Base-by-base conservation (phyloP, 2,329 filamentous ascomycete genomes). In the Alternaria angustiovoidea region DNA sequence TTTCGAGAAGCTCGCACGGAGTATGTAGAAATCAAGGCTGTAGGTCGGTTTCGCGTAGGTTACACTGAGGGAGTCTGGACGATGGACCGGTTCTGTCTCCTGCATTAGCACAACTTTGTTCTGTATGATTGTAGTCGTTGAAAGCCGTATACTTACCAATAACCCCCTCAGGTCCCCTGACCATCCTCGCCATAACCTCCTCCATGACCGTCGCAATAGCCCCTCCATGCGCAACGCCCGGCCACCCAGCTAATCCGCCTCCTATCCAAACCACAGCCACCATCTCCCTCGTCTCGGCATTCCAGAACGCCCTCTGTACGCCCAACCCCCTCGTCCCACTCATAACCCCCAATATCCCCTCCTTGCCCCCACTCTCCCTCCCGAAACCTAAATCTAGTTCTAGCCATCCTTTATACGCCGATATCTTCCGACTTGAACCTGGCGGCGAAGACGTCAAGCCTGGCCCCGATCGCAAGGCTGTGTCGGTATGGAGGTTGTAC, bases 211-310 rank as follows among this genome's bases (percentile, higher is more conserved):
- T 92, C 7, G 88, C 89, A 49, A 91, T 82, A 7, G 85, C 82
- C 14, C 91, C 91, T 56, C 91, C 91, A 79, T 94, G 91, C 52
- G 88, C 87, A 41, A 91, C 82, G 12, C 86, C 85, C 1, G 91
- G 91, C 89, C 90, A 94, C 4, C 91, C 91, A 48, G 84, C 81
- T 20, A 90, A 73, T 1, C 82, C 86, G n/a, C 81, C 76, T 7
- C 91, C 91, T 54, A 93, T 84, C 81, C 84, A 91, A 5, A 93
- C 81, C n/a, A 93, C 82, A 51, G 83, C 85, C 11, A 89, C 79
- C 34, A 88, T 75, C 68, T 87, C 86, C 65, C 87, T 83, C 7
- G 87, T 86, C 30, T 76, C 75, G 4, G 80, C 71, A 72, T 91
- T 87, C 81, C 84, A 87, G 72, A 91, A 93, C 2, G 90, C 78